Percentiles rank a stretch among this genome's conserved stretches.
phyloP scores from a whole-genome alignment of 2,329 filamentous ascomycete genomes.

The Cladosporium austrohemisphaericum region DNA sequence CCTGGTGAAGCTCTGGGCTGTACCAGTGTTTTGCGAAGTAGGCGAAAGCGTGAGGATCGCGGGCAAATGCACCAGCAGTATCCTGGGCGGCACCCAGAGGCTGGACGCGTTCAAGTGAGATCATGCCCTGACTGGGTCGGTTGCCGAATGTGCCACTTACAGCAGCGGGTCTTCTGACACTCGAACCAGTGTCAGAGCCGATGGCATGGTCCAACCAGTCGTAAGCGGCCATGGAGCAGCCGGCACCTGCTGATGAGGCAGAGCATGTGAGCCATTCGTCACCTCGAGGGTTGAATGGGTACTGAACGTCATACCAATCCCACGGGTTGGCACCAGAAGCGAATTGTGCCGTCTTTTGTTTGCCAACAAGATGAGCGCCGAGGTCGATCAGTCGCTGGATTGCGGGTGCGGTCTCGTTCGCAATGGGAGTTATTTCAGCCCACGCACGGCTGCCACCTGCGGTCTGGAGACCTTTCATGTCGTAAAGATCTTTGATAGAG shows the following conservation, averaged over 20 bases:
- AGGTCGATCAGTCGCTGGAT: conserved; percentile 35
- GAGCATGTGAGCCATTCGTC: conserved; percentile 36
- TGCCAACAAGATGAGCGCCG: conserved; percentile 36
- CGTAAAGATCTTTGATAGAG: conserved; percentile 37
- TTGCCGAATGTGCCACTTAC: conserved; percentile 18
- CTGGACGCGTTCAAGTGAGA: conserved; percentile 19
- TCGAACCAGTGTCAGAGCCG: conserved; percentile 30
- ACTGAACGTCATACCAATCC: conserved; percentile 25
- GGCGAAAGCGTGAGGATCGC: conserved; percentile 25
- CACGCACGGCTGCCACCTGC: conserved; percentile 34
- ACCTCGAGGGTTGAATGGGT: conserved; percentile 37
- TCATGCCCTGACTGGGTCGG: conserved; percentile 21
- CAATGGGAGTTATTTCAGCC: conserved; percentile 23
- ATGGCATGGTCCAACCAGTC: conserved; percentile 41
- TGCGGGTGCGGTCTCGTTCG: conserved; percentile 31
- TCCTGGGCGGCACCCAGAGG: conserved; percentile 20
- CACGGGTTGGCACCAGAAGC: conserved; percentile 24
- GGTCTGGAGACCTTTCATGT: conserved; percentile 36
- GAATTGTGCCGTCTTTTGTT: conserved; percentile 36
- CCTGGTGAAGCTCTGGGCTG: conserved; percentile 33
- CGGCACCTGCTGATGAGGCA: conserved; percentile 34
- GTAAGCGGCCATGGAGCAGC: conserved; percentile 36
- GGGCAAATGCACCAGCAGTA: conserved; percentile 20
- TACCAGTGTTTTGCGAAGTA: conserved; percentile 41
- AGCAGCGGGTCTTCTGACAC: conserved; percentile 17